A percentile compares a stretch with the other conserved stretches of the same genome.
phyloP scores from a whole-genome alignment of 352 stramenopile species.

The Pythium chondricola region DNA sequence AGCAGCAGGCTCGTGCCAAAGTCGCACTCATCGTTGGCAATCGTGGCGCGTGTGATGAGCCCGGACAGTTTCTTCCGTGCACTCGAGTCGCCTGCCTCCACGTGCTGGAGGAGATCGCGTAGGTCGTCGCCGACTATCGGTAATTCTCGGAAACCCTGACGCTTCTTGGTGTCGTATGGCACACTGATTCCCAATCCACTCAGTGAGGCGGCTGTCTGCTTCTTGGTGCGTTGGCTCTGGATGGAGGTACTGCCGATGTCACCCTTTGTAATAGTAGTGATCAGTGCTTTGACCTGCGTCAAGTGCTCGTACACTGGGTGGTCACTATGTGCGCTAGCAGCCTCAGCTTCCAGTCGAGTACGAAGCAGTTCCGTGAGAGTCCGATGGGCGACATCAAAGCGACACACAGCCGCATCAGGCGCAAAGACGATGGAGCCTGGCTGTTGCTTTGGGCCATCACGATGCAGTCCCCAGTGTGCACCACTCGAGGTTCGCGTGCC shows the following conservation, averaged over 20 bases:
- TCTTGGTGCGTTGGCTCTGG: slow-evolving; percentile 23
- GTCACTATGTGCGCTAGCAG: no score
- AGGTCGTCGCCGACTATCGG: slow-evolving; percentile 30
- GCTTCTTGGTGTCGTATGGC: slow-evolving; percentile 38
- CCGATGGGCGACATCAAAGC: slow-evolving; percentile 28
- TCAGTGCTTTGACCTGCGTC: background rate
- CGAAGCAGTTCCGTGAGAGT: slow-evolving; percentile 40
- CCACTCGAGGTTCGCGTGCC: slow-evolving; percentile 15
- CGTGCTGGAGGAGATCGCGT: slow-evolving; percentile 23
- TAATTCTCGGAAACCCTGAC: slow-evolving; percentile 46
- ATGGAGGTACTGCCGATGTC: slow-evolving; percentile 12
- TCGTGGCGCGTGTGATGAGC: slow-evolving; percentile 56
- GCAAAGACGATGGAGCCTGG: slow-evolving; percentile 36
- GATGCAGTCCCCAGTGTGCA: slow-evolving; percentile 43
- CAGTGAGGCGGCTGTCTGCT: slow-evolving; percentile 30
- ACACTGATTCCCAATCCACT: slow-evolving; percentile 48
- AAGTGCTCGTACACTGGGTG: no score
- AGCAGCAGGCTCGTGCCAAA: slow-evolving; percentile 60
- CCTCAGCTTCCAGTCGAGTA: background rate
- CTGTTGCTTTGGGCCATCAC: slow-evolving; percentile 33
- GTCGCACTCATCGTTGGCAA: slow-evolving; percentile 65
- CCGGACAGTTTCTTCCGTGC: slow-evolving; percentile 35
- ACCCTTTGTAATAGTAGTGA: background rate
- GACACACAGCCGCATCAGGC: slow-evolving; percentile 21
- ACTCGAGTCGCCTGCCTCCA: slow-evolving; percentile 10